Evolutionary conservation across 495 filamentous ascomycete genomes (phyloP), one percentile per base, ranked within the genome.

Genomic region (Podospora sp.): DNA sequence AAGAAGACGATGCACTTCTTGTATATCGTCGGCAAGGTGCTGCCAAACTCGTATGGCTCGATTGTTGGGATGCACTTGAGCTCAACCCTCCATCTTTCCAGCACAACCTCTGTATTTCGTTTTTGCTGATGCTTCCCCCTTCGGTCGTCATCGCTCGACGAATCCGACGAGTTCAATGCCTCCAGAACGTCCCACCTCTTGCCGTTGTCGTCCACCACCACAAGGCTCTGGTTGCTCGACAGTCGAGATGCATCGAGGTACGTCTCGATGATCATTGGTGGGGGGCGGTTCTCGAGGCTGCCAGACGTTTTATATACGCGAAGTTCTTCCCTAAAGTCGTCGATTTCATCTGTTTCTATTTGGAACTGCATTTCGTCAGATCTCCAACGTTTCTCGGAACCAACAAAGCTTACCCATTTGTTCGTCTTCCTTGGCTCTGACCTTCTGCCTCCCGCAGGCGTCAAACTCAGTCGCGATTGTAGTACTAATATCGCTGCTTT

Each of bases 1-100:
- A 98, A 97, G 68, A 98, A 86, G 63, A 98, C 90, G 67, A 99
- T 95, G 71, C 88, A 90, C 79, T 94, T 93, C 81, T 98, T 99
- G 82, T 99, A 99, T 66, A 95, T 88, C 24, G 92, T 94, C 5
- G 95, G 93, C 57, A 97, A 81, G 21, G 86, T 85, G 33, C 87
- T 82, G 36, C 84, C 87, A 70, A 92, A 85, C 69, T 95, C 91
- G 18, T 88, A 83, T 5, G 33, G 52, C 27, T 82, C 74, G 58
- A 83, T 82, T n/a, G 82, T 76, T 18, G 84, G 76, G 36, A 74
- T 64, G 62, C 79, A 76, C 68, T 89, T 90, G 66, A 98, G 81
- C 72, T 94, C 89, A 69, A 99, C 81, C 60, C 79, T 88, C 95
- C 95, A 99, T 55, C 95, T 86, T 78, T 99, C 95, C 72, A 99